phyloP scores from a whole-genome alignment of 768 basidiomycete genomes.

The Boletus sp. region DNA sequence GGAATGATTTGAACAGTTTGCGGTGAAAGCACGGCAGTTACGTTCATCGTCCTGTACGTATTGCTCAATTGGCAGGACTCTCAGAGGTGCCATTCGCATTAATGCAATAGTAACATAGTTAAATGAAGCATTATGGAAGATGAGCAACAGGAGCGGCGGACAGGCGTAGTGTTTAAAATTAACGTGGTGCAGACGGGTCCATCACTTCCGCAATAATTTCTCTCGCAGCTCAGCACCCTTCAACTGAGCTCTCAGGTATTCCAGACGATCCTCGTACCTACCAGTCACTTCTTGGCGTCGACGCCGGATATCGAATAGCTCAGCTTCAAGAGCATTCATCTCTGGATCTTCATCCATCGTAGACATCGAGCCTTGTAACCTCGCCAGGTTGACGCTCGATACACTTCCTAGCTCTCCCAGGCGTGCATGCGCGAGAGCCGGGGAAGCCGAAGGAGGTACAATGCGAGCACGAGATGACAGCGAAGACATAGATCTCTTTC shows the following conservation, averaged over 20 bases:
- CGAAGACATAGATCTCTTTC: conserved; percentile 63
- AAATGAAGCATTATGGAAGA: conserved; percentile 18
- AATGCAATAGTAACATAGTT: conserved; percentile 1
- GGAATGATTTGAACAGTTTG: not conserved
- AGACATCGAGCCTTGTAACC: conserved; percentile 31
- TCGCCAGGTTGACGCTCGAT: conserved; percentile 49
- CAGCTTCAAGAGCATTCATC: conserved; percentile 42
- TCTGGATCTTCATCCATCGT: conserved; percentile 36
- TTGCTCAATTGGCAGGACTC: not conserved
- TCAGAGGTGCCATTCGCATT: not conserved
- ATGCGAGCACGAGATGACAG: conserved; percentile 45
- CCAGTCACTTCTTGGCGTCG: conserved; percentile 66
- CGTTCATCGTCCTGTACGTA: not conserved
- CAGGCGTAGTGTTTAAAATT: not conserved
- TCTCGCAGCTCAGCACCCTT: conserved; percentile 84
- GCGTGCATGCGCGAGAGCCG: conserved; percentile 28
- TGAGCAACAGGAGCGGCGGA: conserved; percentile 6
- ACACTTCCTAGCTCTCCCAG: conserved; percentile 37
- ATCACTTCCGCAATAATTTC: conserved; percentile 64
- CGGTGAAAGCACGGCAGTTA: not conserved
- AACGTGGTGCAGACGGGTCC: not conserved
- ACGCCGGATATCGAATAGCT: conserved; percentile 67
- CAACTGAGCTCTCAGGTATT: conserved; percentile 76
- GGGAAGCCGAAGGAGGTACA: conserved; percentile 34
- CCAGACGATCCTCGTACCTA: conserved; percentile 72